Conservation (phyloP, 2,329 filamentous ascomycete species). For the Fusarium sacchari region DNA sequence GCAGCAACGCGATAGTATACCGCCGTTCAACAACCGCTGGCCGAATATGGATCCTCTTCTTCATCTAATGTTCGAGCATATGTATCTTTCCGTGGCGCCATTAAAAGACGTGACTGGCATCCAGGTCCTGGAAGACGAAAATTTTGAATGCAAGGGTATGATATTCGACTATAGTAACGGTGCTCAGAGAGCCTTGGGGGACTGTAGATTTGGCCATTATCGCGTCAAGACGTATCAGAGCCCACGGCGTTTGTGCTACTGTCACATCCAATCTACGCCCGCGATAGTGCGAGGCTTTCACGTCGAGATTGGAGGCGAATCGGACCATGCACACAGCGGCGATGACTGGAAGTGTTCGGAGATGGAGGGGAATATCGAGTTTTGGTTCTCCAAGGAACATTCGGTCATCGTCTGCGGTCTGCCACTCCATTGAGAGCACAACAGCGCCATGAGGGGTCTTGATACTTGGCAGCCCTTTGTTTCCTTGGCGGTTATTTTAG, state of each 20-base stretch:
- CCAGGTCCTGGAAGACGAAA: background rate
- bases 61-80: background rate
- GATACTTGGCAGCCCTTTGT: background rate
- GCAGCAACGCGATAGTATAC: background rate
- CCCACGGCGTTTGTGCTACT: background rate
- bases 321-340: background rate
- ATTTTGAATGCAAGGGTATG: background rate
- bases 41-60: background rate
- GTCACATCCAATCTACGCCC: background rate
- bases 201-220: background rate
- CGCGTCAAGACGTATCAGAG: background rate
- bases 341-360: constrained; percentile 3
- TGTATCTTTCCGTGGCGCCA: background rate
- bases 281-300: background rate
- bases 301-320: background rate
- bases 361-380: constrained; percentile 4
- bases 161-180: constrained; percentile 1
- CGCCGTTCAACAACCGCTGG: background rate
- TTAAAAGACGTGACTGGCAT: background rate
- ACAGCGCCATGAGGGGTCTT: background rate
- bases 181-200: background rate
- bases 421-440: background rate
- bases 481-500: background rate
- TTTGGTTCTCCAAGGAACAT: constrained; percentile 9
- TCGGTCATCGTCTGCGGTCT: background rate